Base-by-base conservation (phyloP, 257 asterid genomes). In the Ophiorrhiza pumila region DNA sequence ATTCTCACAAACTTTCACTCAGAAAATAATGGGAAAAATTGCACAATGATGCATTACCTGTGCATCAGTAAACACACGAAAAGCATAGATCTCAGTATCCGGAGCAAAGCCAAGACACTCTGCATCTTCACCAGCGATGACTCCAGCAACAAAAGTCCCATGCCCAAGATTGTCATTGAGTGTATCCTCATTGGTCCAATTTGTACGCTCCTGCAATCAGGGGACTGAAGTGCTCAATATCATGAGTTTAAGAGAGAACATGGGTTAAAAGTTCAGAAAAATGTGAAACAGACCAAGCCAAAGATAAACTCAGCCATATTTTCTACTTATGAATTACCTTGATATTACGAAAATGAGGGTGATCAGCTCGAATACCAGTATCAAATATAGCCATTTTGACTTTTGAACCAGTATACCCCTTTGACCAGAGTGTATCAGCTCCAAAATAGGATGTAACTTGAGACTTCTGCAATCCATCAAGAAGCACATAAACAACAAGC, bases 81-180 rank as follows among this genome's bases (percentile, higher is more conserved):
- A 94, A 59, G 99, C 99, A 87, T 91, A 94, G 47, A 94, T 90
- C 87, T 94, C 99, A 2, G 97, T 83, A 68, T 94, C 98, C 63
- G 99, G 98, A 76, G 99, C 96, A 90, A 94, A 94, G 83, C 99
- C 99, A 79, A 93, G 98, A 81, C 98, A 94, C 60, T 92, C 96
- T 75, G 84, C 81, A 85, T 94, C 96, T 80, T 91, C 93, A 78
- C 99, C 95, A 74, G 99, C 98, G 73, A 94, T 84, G 73, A 94
- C 97, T 69, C 99, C 99, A 73, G 99, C 99, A 74, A 94, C 99
- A 83, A 94, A 94, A 71, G 99, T 94, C 72, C 99, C 99, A 82
- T 94, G 99, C 53, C 99, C 99, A 76, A 94, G 99, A 90, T 90
- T 92, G 87, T 95, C 99, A 74, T 92, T 95, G 68, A 95, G 81